These are phyloP conservation scores for Ensete ventricosum DNA, from an alignment of 176 grass and related monocot species.

Conservation along the genomic window DNA sequence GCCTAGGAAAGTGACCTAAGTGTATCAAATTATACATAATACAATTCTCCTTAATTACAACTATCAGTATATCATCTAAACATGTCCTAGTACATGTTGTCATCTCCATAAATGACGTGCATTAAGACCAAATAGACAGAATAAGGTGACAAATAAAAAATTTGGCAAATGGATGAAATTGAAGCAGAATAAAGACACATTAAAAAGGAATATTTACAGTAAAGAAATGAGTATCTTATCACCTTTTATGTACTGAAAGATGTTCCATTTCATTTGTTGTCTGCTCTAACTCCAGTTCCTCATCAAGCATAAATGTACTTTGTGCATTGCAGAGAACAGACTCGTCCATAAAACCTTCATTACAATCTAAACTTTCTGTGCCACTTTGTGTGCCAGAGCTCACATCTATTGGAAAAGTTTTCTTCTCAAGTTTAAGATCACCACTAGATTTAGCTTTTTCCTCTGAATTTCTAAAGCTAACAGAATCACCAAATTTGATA, in stretches of 20 bases:
- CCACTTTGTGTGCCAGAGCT: slow-evolving; percentile 25
- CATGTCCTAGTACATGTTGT: background rate
- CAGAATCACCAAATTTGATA: slow-evolving; percentile 17
- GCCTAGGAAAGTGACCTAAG: no score
- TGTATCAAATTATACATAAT: background rate
- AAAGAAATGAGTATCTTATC: background rate
- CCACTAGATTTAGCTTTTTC: slow-evolving; percentile 24
- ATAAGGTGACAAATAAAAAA: background rate
- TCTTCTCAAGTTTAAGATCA: slow-evolving; percentile 31
- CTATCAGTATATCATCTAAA: background rate
- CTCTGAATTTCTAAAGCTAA: slow-evolving; percentile 15
- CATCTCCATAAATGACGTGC: background rate
- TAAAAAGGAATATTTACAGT: background rate
- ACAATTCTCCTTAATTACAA: background rate
- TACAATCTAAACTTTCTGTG: slow-evolving; percentile 25
- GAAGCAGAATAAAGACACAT: no score
- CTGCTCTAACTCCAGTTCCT: slow-evolving; percentile 65
- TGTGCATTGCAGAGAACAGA: slow-evolving; percentile 38
- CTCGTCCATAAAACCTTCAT: slow-evolving; percentile 21
- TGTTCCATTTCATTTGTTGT: slow-evolving; percentile 24
- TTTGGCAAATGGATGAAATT: background rate
- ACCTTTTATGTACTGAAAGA: slow-evolving; percentile 58
- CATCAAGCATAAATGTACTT: slow-evolving; percentile 83
- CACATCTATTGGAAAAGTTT: slow-evolving; percentile 24
- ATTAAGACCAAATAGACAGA: background rate